A percentile compares a stretch with the other conserved stretches of the same genome.
phyloP scores from a whole-genome alignment of 1,139 yeast species.

The Suhomyces maxii region DNA sequence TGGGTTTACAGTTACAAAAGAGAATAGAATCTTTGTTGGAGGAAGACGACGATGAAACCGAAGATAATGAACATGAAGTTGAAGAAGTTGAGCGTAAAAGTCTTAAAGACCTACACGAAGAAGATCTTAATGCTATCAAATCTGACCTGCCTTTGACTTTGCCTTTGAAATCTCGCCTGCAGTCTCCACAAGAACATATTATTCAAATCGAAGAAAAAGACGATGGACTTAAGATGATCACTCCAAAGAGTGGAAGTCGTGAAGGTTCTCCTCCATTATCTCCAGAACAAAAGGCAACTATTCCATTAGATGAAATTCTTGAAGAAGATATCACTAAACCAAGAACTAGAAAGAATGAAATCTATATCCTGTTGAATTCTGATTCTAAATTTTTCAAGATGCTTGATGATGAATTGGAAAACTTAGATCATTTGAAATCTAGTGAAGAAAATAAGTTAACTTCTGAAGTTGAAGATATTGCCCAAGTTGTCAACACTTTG shows the following conservation, averaged over 20 bases:
- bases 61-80: slow-evolving; percentile 1
- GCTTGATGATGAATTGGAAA: slow-evolving; percentile 56
- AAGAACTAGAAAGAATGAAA: slow-evolving; percentile 24
- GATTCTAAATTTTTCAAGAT: slow-evolving; percentile 57
- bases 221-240: slow-evolving; percentile 20
- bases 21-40: slow-evolving; percentile 31
- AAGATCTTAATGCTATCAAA: neutral
- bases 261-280: slow-evolving; percentile 13
- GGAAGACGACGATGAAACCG: slow-evolving; percentile 18
- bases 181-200: slow-evolving; percentile 15
- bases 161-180: slow-evolving; percentile 6
- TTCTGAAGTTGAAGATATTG: slow-evolving; percentile 43
- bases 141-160: neutral
- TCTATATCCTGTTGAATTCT: slow-evolving; percentile 40
- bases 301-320: slow-evolving; percentile 7
- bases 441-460: slow-evolving; percentile 48
- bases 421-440: slow-evolving; percentile 45
- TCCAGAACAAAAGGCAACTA: slow-evolving; percentile 11
- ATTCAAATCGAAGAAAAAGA: slow-evolving; percentile 22
- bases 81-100: slow-evolving; percentile 5
- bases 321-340: slow-evolving; percentile 1
- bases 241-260: slow-evolving; percentile 17
- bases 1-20: slow-evolving; percentile 32
- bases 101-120: neutral
- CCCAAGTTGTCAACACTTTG: slow-evolving; percentile 37